Evolutionary conservation across 345 rosid species (phyloP).

Genomic region (Corymbia maculata): DNA sequence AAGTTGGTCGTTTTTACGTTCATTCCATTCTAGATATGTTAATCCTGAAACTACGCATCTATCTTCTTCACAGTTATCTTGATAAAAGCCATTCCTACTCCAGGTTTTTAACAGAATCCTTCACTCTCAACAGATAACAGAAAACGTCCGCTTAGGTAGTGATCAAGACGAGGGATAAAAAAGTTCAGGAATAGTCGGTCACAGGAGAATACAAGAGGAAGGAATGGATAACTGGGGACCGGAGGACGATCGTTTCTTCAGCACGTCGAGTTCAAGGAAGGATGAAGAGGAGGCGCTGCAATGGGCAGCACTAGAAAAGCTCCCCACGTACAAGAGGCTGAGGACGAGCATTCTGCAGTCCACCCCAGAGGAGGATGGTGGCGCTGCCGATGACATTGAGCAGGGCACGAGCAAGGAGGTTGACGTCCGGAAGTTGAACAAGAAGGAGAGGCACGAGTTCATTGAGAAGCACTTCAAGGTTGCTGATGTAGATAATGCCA

Average conservation of each 20-base stretch:
- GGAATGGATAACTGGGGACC: neutral
- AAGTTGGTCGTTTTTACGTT: neutral
- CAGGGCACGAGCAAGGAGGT: neutral
- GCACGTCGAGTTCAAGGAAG: neutral
- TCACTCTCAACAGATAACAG: neutral
- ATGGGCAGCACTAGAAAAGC: neutral
- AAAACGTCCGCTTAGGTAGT: neutral
- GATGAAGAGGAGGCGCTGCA: neutral
- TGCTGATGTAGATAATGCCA: neutral
- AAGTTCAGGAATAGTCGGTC: neutral
- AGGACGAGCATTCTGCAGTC: neutral
- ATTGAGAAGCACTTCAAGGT: neutral
- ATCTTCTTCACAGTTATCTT: neutral
- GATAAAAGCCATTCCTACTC: neutral
- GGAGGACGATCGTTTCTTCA: neutral
- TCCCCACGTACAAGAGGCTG: neutral
- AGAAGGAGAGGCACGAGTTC: neutral
- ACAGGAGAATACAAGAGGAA: neutral
- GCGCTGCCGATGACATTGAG: neutral
- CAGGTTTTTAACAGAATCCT: neutral
- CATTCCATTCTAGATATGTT: neutral
- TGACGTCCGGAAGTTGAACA: neutral
- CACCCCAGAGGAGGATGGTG: neutral
- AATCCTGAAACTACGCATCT: neutral
- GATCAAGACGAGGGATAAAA: neutral